Evolutionary conservation across 371 early-diverging fungal species (phyloP), one percentile per base, ranked within the genome.

Genomic region (Mucor sp.): DNA sequence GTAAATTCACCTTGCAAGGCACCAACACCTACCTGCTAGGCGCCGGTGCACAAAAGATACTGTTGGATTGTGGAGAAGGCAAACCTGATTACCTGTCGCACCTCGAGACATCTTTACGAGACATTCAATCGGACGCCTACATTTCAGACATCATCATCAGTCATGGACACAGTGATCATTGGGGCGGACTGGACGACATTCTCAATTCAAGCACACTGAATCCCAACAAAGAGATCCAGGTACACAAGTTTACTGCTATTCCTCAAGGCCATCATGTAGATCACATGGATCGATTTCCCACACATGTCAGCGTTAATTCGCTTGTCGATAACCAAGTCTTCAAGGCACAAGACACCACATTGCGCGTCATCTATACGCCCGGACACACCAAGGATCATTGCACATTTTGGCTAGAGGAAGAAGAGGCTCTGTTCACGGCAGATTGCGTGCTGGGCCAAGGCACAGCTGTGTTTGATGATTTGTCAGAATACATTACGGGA

Each of bases 1-100:
- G 91, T 21, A 84, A 85, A 59, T 90, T 92, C 48, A 92, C 93
- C 1, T 79, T 94, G 9, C 93, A 93, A 80, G 94, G 87, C 30
- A 94, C 97, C 47, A 97, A 97, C 70, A 94, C 94, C 0, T 97
- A 95, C 69, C 47, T 97, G n/a, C 79, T 95, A 27, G 97, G 97
- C 12, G 77, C 82, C 7, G 95, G 95, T 0, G 53, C 79, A 15
- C 68, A 74, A 32, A 89, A 94, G 30, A 66, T 93, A 2, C 81
- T 97, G 6, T 75, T 97, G 1, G 96, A 97, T 63, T 87, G 92
- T 6, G 97, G 95, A 25, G 88, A 92, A 60, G 96, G 96, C 23
- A 74, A 85, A 14, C 80, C 90, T 0, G 91, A 83, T 21, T 97
- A 93, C 73, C 60, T 85, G 1, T 66, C 77, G 0, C 71, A 85